Base-by-base conservation (phyloP, 1,284 basidiomycete species). In the Fomes fomentarius region DNA sequence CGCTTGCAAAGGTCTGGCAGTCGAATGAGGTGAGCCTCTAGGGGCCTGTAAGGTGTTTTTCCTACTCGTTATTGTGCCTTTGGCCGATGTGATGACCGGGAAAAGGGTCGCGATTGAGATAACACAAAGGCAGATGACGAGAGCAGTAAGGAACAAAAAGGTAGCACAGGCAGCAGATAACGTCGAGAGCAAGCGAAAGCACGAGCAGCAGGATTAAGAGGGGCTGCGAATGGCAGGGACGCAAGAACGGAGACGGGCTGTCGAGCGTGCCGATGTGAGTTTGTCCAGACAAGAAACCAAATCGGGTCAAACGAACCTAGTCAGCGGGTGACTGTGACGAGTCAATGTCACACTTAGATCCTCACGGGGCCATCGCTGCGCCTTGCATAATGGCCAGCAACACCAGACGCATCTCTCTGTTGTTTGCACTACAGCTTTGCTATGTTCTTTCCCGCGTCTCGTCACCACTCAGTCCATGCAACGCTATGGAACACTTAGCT, bases 221-320 rank as follows among this genome's bases (percentile, higher is more conserved):
- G 42, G 24, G 38, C 43, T 15, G 37, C 45, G 46, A 30, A 49
- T n/a, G 8, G 44, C 35, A 22, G 49, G 28, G 12, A 44, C 47
- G 31, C 44, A 31, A 53, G 56, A 53, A 51, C 34, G 51, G 47
- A 43, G 41, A 35, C 21, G 25, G 17, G 44, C 15, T 33, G 47
- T 49, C 43, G 54, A 43, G 59, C 54, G 57, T 60, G 54, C 53
- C 51, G 55, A 63, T 60, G 64, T 59, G 63, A 56, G 66, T 62
- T 66, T 65, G 63, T 63, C 67, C 60, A 57, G 57, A 66, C 66
- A 70, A 68, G 66, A 68, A 67, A 67, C 69, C 67, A 68, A 69
- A 70, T 69, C 57, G 54, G 69, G 67, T 60, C 56, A 65, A 62
- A 63, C 61, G 63, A 70, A 69, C 69, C 62, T 68, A 64, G 63